Evolutionary conservation across 2,329 filamentous ascomycete species (phyloP).

Genomic region (Cercospora beticola): DNA sequence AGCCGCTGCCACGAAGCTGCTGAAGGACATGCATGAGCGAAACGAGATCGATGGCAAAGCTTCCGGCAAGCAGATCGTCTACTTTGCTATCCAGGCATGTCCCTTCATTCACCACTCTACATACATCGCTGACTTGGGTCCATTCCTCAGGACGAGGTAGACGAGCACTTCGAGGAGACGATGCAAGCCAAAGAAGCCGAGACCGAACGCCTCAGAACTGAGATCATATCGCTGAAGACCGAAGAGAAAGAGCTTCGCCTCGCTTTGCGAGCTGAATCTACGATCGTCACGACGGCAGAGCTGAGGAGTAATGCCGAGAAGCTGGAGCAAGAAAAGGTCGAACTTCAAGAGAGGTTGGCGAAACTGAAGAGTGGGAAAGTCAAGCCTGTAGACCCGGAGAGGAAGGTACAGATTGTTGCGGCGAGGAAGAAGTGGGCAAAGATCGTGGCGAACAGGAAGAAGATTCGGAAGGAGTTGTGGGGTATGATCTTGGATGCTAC

Average conservation of each 20-base stretch:
- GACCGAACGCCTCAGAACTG: constrained; percentile 48
- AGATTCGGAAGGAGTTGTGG: constrained; percentile 55
- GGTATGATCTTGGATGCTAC: constrained; percentile 48
- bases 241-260: constrained; percentile 52
- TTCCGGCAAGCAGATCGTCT: constrained; percentile 62
- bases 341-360: constrained; percentile 44
- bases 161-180: constrained; percentile 50
- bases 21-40: constrained; percentile 63
- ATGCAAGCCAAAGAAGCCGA: constrained; percentile 52
- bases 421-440: constrained; percentile 48
- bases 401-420: constrained; percentile 48
- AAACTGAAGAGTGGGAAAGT: constrained; percentile 44
- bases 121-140: background rate
- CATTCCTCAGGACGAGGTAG: constrained; percentile 49
- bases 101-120: background rate
- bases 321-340: constrained; percentile 48
- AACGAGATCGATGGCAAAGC: constrained; percentile 59
- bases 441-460: constrained; percentile 45
- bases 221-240: constrained; percentile 46
- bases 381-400: constrained; percentile 50
- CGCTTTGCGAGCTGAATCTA: constrained; percentile 48
- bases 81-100: constrained; percentile 54
- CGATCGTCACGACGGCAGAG: constrained; percentile 52
- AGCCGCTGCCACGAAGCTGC: constrained; percentile 58
- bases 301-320: constrained; percentile 47